Evolutionary conservation across 345 rosid species (phyloP).

Genomic region (Euphorbia pulcherrima): DNA sequence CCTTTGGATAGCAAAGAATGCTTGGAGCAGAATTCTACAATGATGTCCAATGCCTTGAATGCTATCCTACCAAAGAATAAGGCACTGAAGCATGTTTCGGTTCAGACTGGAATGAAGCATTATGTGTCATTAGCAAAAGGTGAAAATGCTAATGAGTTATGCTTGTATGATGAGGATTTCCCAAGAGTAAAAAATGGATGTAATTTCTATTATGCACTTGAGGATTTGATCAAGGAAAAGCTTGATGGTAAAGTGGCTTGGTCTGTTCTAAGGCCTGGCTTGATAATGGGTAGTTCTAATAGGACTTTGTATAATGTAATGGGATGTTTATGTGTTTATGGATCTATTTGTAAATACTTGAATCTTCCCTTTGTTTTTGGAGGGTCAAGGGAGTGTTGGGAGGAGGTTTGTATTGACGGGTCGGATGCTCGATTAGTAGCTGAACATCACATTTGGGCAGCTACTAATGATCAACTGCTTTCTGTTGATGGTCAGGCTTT

Average conservation of each 20-base stretch:
- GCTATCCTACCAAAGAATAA: constrained; percentile 49
- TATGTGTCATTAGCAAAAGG: constrained; percentile 47
- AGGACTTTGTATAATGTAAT: constrained; percentile 63
- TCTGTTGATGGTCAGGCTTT: constrained; percentile 53
- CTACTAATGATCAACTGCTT: constrained; percentile 39
- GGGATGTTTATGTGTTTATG: constrained; percentile 78
- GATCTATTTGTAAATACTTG: constrained; percentile 53
- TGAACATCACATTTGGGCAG: constrained; percentile 76
- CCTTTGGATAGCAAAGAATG: constrained; percentile 58
- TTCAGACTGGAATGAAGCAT: constrained; percentile 88
- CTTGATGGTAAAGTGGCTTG: constrained; percentile 41
- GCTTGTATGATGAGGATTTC: constrained; percentile 52
- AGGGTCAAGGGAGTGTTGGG: constrained; percentile 81
- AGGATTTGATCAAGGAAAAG: constrained; percentile 64
- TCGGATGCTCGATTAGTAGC: constrained; percentile 73
- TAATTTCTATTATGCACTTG: constrained; percentile 68
- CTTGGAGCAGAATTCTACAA: constrained; percentile 58
- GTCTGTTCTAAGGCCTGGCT: constrained; percentile 87
- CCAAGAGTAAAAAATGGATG: constrained; percentile 36
- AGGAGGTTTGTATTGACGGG: constrained; percentile 67
- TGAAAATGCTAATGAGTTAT: constrained; percentile 11
- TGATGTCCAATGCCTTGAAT: constrained; percentile 66
- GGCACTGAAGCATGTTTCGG: constrained; percentile 61
- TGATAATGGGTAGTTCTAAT: constrained; percentile 62
- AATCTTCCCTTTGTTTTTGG: constrained; percentile 84